Conservation (phyloP, 352 stramenopile genomes). For the Phytophthora vignae region DNA sequence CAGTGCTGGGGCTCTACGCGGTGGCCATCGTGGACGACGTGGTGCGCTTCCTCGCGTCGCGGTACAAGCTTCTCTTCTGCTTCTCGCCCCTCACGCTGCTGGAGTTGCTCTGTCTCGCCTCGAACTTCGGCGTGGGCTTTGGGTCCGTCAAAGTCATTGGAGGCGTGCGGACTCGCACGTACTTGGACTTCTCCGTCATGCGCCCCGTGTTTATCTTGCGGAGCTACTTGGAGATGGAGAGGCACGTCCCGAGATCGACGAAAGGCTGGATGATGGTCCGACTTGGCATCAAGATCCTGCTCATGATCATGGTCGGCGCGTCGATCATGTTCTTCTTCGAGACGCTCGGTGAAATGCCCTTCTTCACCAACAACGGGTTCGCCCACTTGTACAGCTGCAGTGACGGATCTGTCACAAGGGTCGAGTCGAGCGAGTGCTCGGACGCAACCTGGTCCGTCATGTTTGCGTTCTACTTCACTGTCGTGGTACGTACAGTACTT, state of each 20-base stretch:
- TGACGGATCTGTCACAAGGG: slow-evolving; percentile 62
- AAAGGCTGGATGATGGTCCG: slow-evolving; percentile 87
- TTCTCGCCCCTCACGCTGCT: slow-evolving; percentile 79
- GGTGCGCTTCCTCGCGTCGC: slow-evolving; percentile 81
- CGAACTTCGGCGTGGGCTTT: slow-evolving; percentile 80
- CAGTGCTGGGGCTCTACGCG: slow-evolving; percentile 67
- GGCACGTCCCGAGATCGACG: slow-evolving; percentile 68
- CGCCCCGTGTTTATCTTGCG: slow-evolving; percentile 80
- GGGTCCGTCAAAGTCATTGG: slow-evolving; percentile 66
- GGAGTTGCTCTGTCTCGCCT: slow-evolving; percentile 76
- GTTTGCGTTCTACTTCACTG: slow-evolving; percentile 91
- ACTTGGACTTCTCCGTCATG: slow-evolving; percentile 90
- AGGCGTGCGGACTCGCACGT: slow-evolving; percentile 70
- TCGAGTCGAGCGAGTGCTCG: slow-evolving; percentile 52
- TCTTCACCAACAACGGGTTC: slow-evolving; percentile 82
- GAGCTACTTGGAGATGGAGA: slow-evolving; percentile 89
- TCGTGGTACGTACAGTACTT: slow-evolving; percentile 62
- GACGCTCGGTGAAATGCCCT: slow-evolving; percentile 85
- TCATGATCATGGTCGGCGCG: slow-evolving; percentile 85
- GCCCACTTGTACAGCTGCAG: slow-evolving; percentile 83
- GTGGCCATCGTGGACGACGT: slow-evolving; percentile 69
- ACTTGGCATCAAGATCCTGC: slow-evolving; percentile 79
- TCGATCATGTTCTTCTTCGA: slow-evolving; percentile 91
- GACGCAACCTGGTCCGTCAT: slow-evolving; percentile 88
- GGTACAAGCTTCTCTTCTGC: slow-evolving; percentile 85